Percentiles rank a stretch among this genome's conserved stretches.
phyloP scores from a whole-genome alignment of 1,284 basidiomycete genomes.

The Puccinia hordei region DNA sequence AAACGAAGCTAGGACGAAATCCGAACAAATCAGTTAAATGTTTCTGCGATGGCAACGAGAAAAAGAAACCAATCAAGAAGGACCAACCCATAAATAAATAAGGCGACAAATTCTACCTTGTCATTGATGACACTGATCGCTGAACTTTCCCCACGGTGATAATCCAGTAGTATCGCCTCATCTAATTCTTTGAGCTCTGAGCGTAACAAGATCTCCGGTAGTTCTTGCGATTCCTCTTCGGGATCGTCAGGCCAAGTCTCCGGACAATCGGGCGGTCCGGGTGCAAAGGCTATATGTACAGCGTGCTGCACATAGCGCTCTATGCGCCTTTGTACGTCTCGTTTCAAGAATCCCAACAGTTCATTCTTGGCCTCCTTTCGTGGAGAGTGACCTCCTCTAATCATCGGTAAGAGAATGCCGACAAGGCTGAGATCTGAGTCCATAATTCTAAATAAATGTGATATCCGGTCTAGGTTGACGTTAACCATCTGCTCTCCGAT shows the following conservation, averaged over 20 bases:
- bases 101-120: slow-evolving; percentile 41
- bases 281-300: neutral
- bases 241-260: neutral
- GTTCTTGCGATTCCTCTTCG: slow-evolving; percentile 19
- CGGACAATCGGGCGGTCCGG: neutral
- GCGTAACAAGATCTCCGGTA: slow-evolving; percentile 44
- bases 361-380: slow-evolving; percentile 35
- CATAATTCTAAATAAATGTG: slow-evolving; percentile 43
- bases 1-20: slow-evolving; percentile 39
- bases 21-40: neutral
- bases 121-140: slow-evolving; percentile 21
- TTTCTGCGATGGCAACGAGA: neutral
- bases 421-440: slow-evolving; percentile 43
- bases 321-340: slow-evolving; percentile 16
- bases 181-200: slow-evolving; percentile 33
- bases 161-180: slow-evolving; percentile 23
- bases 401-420: slow-evolving; percentile 33
- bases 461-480: slow-evolving; percentile 11
- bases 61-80: neutral
- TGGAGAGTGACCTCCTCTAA: neutral
- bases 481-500: slow-evolving; percentile 23
- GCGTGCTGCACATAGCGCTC: slow-evolving; percentile 8
- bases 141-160: slow-evolving; percentile 20
- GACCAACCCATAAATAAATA: slow-evolving; percentile 48
- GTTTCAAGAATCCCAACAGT: slow-evolving; percentile 26